phyloP scores from a whole-genome alignment of 495 filamentous ascomycete genomes.

The Penicillium cinerascens region DNA sequence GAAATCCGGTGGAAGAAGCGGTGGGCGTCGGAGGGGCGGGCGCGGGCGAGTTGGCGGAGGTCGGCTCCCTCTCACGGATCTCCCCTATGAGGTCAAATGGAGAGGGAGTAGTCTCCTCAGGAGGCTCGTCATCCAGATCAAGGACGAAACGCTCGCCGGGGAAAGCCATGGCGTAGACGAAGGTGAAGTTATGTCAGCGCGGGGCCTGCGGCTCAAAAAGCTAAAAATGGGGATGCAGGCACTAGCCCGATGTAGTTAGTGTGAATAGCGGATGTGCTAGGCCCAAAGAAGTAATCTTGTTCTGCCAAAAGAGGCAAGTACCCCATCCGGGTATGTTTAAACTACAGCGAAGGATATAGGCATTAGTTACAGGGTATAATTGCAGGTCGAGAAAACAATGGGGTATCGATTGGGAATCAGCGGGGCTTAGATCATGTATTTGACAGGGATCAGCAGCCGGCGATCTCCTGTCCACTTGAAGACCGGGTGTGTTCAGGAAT shows the following conservation, averaged over 20 bases:
- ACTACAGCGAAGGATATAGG: background rate
- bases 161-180: slow-evolving; percentile 48
- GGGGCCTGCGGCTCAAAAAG: slow-evolving; percentile 45
- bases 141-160: slow-evolving; percentile 60
- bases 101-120: slow-evolving; percentile 20
- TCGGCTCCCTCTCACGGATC: slow-evolving; percentile 66
- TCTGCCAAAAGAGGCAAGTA: slow-evolving; percentile 11
- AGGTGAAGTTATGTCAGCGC: slow-evolving; percentile 30
- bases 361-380: background rate
- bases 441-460: background rate
- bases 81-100: slow-evolving; percentile 62
- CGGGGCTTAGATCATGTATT: background rate
- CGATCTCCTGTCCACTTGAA: background rate
- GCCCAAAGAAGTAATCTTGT: slow-evolving; percentile 8
- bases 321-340: background rate
- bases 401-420: background rate
- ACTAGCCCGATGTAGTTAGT: slow-evolving; percentile 19
- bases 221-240: slow-evolving; percentile 27
- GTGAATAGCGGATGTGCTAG: slow-evolving; percentile 14
- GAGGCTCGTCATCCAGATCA: slow-evolving; percentile 44
- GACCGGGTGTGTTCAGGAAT: background rate
- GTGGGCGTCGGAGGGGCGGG: slow-evolving; percentile 48
- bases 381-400: background rate
- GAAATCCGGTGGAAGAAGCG: slow-evolving; percentile 68
- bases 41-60: slow-evolving; percentile 53